Percentiles rank a stretch among this genome's conserved stretches.
phyloP scores from a whole-genome alignment of 163 green algal genomes.

The Prototheca wickerhamii region DNA sequence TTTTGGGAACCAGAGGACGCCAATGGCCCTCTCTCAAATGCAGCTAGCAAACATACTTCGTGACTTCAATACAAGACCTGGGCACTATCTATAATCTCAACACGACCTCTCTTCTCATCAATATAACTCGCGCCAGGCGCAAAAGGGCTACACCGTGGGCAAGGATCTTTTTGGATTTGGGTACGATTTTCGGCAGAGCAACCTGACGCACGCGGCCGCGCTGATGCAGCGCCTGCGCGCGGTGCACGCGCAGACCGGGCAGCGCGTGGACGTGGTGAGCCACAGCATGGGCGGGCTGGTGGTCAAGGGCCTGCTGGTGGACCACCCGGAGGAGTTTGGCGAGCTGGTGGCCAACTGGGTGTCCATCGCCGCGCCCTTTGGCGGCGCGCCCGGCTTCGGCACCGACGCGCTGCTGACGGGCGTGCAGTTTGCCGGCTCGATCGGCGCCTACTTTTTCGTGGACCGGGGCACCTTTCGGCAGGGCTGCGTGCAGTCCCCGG shows the following conservation, averaged over 20 bases:
- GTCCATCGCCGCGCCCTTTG: slow-evolving; percentile 36
- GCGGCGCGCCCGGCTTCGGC: slow-evolving; percentile 37
- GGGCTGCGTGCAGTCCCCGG: slow-evolving; percentile 15
- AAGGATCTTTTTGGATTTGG: slow-evolving; percentile 42
- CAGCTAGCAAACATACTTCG: too few relatives aligned
- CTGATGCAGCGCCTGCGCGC: slow-evolving; percentile 23
- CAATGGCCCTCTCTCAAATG: too few relatives aligned
- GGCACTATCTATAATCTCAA: neutral
- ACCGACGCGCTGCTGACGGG: slow-evolving; percentile 33
- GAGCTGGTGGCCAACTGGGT: slow-evolving; percentile 36
- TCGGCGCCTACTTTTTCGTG: slow-evolving; percentile 35
- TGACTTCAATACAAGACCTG: too few relatives aligned
- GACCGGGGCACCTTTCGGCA: slow-evolving; percentile 37
- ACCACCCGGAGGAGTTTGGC: slow-evolving; percentile 21
- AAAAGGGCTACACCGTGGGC: slow-evolving; percentile 28
- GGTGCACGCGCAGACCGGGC: neutral
- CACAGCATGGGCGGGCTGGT: slow-evolving; percentile 50
- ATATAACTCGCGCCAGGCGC: neutral
- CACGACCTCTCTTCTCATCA: neutral
- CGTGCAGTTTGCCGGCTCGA: slow-evolving; percentile 28
- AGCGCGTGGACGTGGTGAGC: slow-evolving; percentile 37
- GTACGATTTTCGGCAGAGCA: slow-evolving; percentile 46
- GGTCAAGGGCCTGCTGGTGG: slow-evolving; percentile 31
- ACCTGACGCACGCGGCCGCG: slow-evolving; percentile 14
- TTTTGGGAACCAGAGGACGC: too few relatives aligned